phyloP scores from a whole-genome alignment of 73 alveolate genomes.

The Paramecium tetraurelia region DNA sequence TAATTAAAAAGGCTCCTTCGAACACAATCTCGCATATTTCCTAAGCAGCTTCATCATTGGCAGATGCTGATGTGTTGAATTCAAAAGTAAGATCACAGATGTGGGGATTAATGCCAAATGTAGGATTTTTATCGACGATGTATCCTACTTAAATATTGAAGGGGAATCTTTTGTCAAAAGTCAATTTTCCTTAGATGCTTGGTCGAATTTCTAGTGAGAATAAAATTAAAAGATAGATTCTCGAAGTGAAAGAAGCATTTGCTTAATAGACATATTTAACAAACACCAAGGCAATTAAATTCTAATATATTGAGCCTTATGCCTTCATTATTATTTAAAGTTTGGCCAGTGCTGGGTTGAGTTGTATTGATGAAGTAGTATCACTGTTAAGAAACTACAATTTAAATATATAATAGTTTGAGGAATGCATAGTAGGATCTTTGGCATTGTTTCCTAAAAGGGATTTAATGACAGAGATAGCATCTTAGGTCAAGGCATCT shows the following conservation, averaged over 20 bases:
- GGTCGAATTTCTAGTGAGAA: slow-evolving; percentile 21
- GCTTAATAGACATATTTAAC: neutral
- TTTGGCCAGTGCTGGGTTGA: neutral
- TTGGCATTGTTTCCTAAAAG: neutral
- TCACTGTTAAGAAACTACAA: neutral
- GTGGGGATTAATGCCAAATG: slow-evolving; percentile 52
- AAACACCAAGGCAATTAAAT: slow-evolving; percentile 23
- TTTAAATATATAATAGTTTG: neutral
- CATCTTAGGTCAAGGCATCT: neutral
- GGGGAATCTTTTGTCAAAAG: neutral
- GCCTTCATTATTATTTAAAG: neutral
- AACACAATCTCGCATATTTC: neutral
- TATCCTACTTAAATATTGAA: slow-evolving; percentile 15
- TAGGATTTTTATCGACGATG: slow-evolving; percentile 33
- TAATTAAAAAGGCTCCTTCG: neutral
- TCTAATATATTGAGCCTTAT: neutral
- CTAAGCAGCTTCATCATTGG: neutral
- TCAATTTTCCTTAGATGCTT: neutral
- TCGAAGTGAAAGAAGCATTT: slow-evolving; percentile 21
- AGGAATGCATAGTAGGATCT: neutral
- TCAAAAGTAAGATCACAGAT: slow-evolving; percentile 1
- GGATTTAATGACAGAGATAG: neutral
- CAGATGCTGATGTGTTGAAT: slow-evolving; percentile 41
- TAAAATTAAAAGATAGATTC: slow-evolving; percentile 10
- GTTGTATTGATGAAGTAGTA: neutral